Percentiles rank a stretch among this genome's conserved stretches.
phyloP scores from a whole-genome alignment of 2,329 filamentous ascomycete species.

The Fusarium staphyleae region DNA sequence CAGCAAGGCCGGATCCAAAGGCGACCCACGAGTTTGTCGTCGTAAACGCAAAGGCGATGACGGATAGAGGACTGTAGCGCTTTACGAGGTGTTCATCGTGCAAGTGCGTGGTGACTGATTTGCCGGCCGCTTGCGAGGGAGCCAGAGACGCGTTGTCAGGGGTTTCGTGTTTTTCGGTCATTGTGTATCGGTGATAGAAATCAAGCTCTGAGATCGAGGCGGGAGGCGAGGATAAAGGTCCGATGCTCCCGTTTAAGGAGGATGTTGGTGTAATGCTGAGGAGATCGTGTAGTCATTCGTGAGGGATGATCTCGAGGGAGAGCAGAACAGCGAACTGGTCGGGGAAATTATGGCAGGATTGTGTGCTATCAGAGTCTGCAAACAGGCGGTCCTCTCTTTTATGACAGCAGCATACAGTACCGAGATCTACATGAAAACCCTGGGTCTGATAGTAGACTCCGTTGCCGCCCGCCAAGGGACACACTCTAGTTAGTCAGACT shows the following conservation, averaged over 20 bases:
- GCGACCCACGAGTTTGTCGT: constrained; percentile 41
- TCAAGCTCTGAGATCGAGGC: constrained; percentile 19
- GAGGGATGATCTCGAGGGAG: not conserved
- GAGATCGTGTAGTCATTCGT: constrained; percentile 21
- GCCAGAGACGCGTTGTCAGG: constrained; percentile 22
- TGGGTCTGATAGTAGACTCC: not conserved
- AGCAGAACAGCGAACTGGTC: not conserved
- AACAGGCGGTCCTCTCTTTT: not conserved
- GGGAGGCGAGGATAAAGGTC: constrained; percentile 19
- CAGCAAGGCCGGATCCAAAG: constrained; percentile 36
- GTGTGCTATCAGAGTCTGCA: not conserved
- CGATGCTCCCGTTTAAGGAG: constrained; percentile 21
- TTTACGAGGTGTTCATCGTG: constrained; percentile 30
- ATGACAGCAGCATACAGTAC: not conserved
- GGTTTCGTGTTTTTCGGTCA: constrained; percentile 22
- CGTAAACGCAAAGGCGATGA: constrained; percentile 39
- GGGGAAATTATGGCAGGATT: not conserved
- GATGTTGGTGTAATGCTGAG: constrained; percentile 24
- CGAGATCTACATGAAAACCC: not conserved
- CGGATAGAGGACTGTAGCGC: constrained; percentile 37
- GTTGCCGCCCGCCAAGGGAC: not conserved
- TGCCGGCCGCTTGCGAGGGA: constrained; percentile 28
- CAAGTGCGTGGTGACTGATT: constrained; percentile 12
- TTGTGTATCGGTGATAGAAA: not conserved
- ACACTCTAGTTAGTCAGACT: not conserved